Conservation (phyloP, 495 filamentous ascomycete genomes). For the Articulospora tetracladia region DNA sequence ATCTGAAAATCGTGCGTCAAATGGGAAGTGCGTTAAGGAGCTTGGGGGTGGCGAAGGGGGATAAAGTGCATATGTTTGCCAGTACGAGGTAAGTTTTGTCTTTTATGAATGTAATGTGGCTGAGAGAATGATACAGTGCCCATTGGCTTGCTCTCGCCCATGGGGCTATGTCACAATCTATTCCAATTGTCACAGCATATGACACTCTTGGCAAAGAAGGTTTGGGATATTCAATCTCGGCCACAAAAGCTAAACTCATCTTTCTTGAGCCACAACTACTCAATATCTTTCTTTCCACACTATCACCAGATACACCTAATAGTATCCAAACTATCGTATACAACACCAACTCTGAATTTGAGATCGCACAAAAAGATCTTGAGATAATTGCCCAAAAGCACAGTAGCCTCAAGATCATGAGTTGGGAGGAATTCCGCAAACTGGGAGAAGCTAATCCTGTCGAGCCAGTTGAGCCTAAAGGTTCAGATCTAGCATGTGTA, state of each 20-base stretch:
- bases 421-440: slow-evolving; percentile 78
- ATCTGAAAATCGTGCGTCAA: slow-evolving; percentile 47
- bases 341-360: slow-evolving; percentile 64
- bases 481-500: slow-evolving; percentile 90
- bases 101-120: not conserved
- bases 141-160: slow-evolving; percentile 77
- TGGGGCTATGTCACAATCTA: slow-evolving; percentile 77
- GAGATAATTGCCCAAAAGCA: slow-evolving; percentile 70
- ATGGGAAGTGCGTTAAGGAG: slow-evolving; percentile 55
- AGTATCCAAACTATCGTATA: slow-evolving; percentile 80
- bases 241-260: slow-evolving; percentile 81
- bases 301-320: slow-evolving; percentile 61
- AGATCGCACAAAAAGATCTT: slow-evolving; percentile 69
- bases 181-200: slow-evolving; percentile 94
- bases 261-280: slow-evolving; percentile 86
- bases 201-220: slow-evolving; percentile 95
- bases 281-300: slow-evolving; percentile 69
- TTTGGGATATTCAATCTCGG: slow-evolving; percentile 80
- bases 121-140: slow-evolving; percentile 41
- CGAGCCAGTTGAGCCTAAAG: slow-evolving; percentile 71
- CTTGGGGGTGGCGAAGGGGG: slow-evolving; percentile 44
- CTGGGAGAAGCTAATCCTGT: slow-evolving; percentile 76
- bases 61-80: slow-evolving; percentile 59
- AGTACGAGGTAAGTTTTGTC: slow-evolving; percentile 42
- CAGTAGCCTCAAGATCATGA: slow-evolving; percentile 65